These are phyloP conservation scores for Mycena alexandri DNA, from an alignment of 768 basidiomycete species.

Conservation along the genomic window DNA sequence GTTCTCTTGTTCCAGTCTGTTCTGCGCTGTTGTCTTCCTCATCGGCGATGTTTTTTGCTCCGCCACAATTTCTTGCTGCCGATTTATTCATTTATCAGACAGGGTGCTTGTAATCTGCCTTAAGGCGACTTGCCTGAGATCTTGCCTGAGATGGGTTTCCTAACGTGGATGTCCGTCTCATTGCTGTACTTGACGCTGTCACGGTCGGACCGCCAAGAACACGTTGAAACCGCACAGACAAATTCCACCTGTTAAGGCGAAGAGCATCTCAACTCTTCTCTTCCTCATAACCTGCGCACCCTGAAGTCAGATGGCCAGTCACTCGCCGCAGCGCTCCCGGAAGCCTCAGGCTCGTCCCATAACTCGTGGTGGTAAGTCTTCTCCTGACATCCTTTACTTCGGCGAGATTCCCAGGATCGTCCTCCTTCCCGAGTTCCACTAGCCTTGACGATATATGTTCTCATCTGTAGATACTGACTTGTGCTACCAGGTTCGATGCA, in stretches of 20 bases:
- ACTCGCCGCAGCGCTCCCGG: conserved; percentile 70
- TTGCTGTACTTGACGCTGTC: conserved; percentile 32
- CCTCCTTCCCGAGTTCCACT: conserved; percentile 25
- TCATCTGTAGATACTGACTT: conserved; percentile 41
- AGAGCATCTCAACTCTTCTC: conserved; percentile 28
- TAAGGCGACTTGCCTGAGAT: conserved; percentile 32
- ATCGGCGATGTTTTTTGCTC: neutral
- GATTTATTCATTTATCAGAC: conserved; percentile 24
- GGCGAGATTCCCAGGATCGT: conserved; percentile 33
- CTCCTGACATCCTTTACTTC: conserved; percentile 40
- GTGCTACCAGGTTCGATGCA: conserved; percentile 54
- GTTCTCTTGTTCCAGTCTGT: neutral
- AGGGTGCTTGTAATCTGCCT: conserved; percentile 26
- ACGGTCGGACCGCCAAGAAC: conserved; percentile 27
- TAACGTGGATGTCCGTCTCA: conserved; percentile 32
- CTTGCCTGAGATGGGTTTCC: conserved; percentile 29
- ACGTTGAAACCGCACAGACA: conserved; percentile 34
- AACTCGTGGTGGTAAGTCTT: conserved; percentile 64
- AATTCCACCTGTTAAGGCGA: conserved; percentile 32
- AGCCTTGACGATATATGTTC: conserved; percentile 37
- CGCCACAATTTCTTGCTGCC: no score
- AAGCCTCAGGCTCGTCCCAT: conserved; percentile 62
- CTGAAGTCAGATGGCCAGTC: conserved; percentile 62
- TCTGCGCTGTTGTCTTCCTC: neutral
- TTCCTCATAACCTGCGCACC: conserved; percentile 30